Conservation (phyloP, 305 asterid species). For the Ajuga reptans region DNA sequence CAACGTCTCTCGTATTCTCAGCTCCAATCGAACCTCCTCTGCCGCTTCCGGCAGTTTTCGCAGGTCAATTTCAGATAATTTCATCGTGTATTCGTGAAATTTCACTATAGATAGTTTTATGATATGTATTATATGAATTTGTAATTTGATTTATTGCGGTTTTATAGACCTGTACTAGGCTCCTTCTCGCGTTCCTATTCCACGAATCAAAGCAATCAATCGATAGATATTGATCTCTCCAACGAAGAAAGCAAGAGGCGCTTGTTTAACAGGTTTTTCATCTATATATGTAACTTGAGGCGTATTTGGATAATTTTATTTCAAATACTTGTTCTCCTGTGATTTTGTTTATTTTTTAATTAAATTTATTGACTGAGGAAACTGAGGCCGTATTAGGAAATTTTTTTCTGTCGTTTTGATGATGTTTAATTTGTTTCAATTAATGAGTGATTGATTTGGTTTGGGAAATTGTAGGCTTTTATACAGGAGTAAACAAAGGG, state of each 20-base stretch:
- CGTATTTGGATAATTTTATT: not conserved
- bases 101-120: not conserved
- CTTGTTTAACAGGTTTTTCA: conserved; percentile 52
- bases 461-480: conserved; percentile 37
- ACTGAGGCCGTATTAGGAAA: too few species aligned
- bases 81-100: not conserved
- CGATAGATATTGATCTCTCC: conserved; percentile 49
- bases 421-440: too few species aligned
- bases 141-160: not conserved
- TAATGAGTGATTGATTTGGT: conserved; percentile 3
- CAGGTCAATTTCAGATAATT: conserved; percentile 27
- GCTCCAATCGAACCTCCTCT: conserved; percentile 27
- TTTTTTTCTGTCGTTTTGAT: too few species aligned
- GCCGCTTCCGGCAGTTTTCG: conserved; percentile 16
- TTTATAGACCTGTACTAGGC: conserved; percentile 37
- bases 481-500: conserved; percentile 84
- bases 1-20: conserved; percentile 41
- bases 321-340: not conserved
- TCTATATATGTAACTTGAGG: not conserved
- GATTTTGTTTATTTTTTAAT: not conserved
- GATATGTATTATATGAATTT: not conserved
- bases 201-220: conserved; percentile 27
- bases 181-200: conserved; percentile 42
- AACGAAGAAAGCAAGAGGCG: conserved; percentile 70
- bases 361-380: too few species aligned